Evolutionary conservation across 371 early-diverging fungal species (phyloP).

Genomic region (Coemansia sp.): DNA sequence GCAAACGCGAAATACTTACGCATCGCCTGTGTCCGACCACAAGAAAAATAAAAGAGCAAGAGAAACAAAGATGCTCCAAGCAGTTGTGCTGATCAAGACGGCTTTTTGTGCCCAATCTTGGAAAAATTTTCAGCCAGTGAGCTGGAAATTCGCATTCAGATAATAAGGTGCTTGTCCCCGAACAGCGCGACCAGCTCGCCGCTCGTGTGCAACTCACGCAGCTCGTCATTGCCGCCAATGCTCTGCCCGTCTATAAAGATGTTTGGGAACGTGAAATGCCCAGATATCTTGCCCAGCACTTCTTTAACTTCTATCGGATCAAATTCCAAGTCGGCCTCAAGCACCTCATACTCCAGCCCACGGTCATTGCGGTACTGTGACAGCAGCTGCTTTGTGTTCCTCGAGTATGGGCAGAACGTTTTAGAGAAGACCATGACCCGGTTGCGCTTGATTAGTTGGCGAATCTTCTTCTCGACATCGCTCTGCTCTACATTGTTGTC

Average conservation of each 20-base stretch:
- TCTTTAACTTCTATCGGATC: slow-evolving; percentile 76
- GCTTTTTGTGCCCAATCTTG: not conserved
- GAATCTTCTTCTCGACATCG: slow-evolving; percentile 40
- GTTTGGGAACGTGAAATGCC: slow-evolving; percentile 88
- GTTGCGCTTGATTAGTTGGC: slow-evolving; percentile 53
- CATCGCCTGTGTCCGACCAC: not conserved
- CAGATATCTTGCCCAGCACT: slow-evolving; percentile 66
- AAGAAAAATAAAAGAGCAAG: not conserved
- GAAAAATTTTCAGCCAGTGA: not conserved
- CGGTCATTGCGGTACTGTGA: slow-evolving; percentile 43
- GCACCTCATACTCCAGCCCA: slow-evolving; percentile 43
- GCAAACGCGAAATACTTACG: not conserved
- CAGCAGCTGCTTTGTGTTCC: slow-evolving; percentile 58
- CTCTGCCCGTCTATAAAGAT: slow-evolving; percentile 78
- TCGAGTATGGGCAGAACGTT: slow-evolving; percentile 64
- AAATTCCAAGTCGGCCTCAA: slow-evolving; percentile 47
- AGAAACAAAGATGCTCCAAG: not conserved
- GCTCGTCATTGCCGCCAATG: slow-evolving; percentile 81
- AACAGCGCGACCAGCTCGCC: slow-evolving; percentile 54
- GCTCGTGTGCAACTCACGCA: slow-evolving; percentile 54
- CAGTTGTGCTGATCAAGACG: not conserved
- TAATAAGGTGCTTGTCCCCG: slow-evolving; percentile 22
- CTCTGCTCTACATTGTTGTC: not conserved
- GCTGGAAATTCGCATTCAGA: slow-evolving; percentile 1
- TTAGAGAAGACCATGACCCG: slow-evolving; percentile 63